A percentile compares a stretch with the other conserved stretches of the same genome.
phyloP scores from a whole-genome alignment of 2,329 filamentous ascomycete species.

The Sclerotinia subarctica region DNA sequence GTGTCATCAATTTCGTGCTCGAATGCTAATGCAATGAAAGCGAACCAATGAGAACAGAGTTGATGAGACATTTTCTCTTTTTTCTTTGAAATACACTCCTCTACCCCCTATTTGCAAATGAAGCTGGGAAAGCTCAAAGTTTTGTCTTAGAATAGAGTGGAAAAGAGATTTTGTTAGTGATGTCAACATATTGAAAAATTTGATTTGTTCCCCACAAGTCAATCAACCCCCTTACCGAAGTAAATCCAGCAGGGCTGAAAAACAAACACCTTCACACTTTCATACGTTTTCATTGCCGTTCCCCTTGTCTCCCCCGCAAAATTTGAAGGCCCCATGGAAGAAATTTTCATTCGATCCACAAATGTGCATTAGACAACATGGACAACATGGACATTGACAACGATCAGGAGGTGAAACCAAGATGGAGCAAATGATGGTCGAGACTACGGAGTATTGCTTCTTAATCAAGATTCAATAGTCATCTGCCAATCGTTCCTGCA shows the following conservation, averaged over 20 bases:
- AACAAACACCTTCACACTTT: not conserved
- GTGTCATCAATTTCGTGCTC: not conserved
- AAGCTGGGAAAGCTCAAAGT: not conserved
- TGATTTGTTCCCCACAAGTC: slow-evolving; percentile 5
- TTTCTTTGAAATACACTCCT: not conserved
- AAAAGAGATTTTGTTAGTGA: slow-evolving; percentile 9
- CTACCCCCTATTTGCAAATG: not conserved
- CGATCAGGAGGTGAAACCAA: slow-evolving; percentile 12
- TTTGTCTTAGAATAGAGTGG: not conserved
- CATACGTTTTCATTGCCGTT: not conserved
- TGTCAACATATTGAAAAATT: slow-evolving; percentile 13
- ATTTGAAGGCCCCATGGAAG: slow-evolving; percentile 5
- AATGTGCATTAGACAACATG: slow-evolving; percentile 1
- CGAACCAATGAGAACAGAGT: not conserved
- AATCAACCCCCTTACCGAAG: not conserved
- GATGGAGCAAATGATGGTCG: not conserved
- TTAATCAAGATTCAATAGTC: slow-evolving; percentile 7
- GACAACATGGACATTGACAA: not conserved
- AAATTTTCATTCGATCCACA: slow-evolving; percentile 17
- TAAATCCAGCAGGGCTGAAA: slow-evolving; percentile 15
- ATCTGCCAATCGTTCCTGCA: slow-evolving; percentile 1
- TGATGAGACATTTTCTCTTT: not conserved
- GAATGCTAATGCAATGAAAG: not conserved
- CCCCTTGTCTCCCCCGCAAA: slow-evolving; percentile 16
- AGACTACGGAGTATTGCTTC: slow-evolving; percentile 5